These are phyloP conservation scores for Volvariella surrecta DNA, from an alignment of 1,284 basidiomycete species.

Conservation along the genomic window DNA sequence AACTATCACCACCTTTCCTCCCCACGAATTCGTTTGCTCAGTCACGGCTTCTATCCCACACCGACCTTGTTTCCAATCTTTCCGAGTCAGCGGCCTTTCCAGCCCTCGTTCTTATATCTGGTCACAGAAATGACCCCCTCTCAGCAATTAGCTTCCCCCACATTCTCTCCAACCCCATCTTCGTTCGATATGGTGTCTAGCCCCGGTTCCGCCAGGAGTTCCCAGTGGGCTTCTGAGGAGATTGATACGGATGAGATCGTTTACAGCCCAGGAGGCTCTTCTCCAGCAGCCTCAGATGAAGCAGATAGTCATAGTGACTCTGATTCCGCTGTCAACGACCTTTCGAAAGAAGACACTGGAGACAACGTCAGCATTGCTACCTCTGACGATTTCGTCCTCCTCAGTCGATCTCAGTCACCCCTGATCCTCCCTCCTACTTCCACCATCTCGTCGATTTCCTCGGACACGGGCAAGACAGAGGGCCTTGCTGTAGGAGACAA, in stretches of 20 bases:
- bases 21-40: no score
- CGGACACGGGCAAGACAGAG: no score
- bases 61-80: conserved; percentile 5
- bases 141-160: conserved; percentile 11
- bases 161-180: conserved; percentile 17
- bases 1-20: conserved; percentile 1
- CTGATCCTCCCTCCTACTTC: background rate
- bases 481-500: no score
- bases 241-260: conserved; percentile 13
- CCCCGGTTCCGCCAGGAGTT: conserved; percentile 11
- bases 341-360: conserved; percentile 14
- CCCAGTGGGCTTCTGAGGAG: background rate
- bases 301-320: conserved; percentile 48
- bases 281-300: conserved; percentile 28
- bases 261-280: conserved; percentile 21
- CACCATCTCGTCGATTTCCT: background rate
- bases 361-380: conserved; percentile 16
- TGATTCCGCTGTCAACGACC: conserved; percentile 13
- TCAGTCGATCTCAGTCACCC: conserved; percentile 14
- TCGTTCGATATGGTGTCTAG: conserved; percentile 19
- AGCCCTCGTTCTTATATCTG: conserved; percentile 4
- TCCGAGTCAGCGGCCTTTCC: no score
- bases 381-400: conserved; percentile 37
- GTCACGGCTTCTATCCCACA: no score
- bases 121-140: background rate